Conservation (phyloP, 495 filamentous ascomycete genomes). For the Bathelium albidoporum region DNA sequence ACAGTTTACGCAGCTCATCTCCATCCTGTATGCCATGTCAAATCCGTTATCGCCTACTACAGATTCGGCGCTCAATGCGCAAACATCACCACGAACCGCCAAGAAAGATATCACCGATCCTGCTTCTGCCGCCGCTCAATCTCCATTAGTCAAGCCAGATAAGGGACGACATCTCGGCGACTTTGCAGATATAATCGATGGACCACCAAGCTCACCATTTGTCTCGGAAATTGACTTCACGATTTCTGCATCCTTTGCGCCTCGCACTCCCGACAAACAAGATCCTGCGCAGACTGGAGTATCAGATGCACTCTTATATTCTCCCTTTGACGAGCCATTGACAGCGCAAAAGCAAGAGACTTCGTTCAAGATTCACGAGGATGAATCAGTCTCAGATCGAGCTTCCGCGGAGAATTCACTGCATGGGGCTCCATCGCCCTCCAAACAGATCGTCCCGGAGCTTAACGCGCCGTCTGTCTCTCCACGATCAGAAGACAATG, state of each 20-base stretch:
- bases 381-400: slow-evolving; percentile 15
- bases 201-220: slow-evolving; percentile 32
- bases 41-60: not conserved
- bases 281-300: not conserved
- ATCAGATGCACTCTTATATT: slow-evolving; percentile 13
- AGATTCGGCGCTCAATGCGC: slow-evolving; percentile 1
- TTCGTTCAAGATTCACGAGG: not conserved
- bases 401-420: slow-evolving; percentile 7
- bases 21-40: not conserved
- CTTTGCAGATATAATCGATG: slow-evolving; percentile 17
- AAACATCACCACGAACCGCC: not conserved
- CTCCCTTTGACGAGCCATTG: not conserved
- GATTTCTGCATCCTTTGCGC: slow-evolving; percentile 17
- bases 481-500: not conserved
- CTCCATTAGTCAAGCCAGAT: not conserved
- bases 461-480: not conserved
- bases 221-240: slow-evolving; percentile 27
- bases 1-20: not conserved
- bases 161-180: not conserved
- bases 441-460: not conserved
- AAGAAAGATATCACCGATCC: not conserved
- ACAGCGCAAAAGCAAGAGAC: not conserved
- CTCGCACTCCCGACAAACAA: slow-evolving; percentile 17
- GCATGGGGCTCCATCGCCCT: not conserved
- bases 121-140: not conserved